Conservation (phyloP, 176 grass and related monocot species). For the Carex littledalei region DNA sequence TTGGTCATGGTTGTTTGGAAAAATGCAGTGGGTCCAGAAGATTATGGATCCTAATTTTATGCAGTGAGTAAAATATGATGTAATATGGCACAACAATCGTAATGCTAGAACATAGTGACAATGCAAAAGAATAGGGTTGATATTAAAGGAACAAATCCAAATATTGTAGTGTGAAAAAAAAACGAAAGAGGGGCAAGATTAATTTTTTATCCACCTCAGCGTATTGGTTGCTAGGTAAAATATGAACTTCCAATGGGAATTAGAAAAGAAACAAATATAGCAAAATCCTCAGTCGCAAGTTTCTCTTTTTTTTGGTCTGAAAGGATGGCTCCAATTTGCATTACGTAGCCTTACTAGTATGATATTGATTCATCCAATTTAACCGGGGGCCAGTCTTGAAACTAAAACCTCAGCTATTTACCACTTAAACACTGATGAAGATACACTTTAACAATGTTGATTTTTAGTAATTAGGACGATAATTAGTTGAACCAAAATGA, state of each 20-base stretch:
- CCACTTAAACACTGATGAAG: neutral
- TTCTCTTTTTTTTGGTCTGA: neutral
- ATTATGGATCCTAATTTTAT: neutral
- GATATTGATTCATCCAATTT: neutral
- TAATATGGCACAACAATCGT: neutral
- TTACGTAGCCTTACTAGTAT: neutral
- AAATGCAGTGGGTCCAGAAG: neutral
- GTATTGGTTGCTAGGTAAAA: neutral
- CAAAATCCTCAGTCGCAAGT: too few relatives aligned
- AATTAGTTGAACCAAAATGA: neutral
- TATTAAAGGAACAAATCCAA: neutral
- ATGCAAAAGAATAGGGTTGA: neutral
- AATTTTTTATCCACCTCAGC: neutral
- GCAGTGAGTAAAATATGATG: neutral
- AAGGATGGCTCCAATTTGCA: neutral
- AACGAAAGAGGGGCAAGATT: neutral
- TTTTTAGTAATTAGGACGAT: neutral
- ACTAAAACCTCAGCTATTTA: neutral
- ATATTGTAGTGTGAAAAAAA: neutral
- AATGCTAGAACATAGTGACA: neutral
- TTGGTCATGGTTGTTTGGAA: neutral
- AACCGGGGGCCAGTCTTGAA: neutral
- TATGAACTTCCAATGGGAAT: neutral
- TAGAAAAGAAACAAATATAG: neutral
- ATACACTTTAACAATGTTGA: neutral